These are phyloP conservation scores for Harringtonia aguacate DNA, from an alignment of 2,329 filamentous ascomycete species.

Conservation along the genomic window DNA sequence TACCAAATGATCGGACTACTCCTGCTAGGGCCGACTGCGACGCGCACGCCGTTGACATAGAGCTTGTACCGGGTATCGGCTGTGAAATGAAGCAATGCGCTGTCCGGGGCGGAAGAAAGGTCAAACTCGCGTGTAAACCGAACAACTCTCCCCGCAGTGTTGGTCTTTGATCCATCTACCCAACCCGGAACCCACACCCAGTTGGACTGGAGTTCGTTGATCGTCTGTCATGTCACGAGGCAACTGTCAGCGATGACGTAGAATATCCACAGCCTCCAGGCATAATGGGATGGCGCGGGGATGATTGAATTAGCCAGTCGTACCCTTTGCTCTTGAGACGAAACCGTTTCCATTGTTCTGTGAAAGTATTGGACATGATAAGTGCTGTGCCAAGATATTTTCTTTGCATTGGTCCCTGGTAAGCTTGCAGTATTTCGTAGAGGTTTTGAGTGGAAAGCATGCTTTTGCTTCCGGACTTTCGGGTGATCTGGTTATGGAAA, in stretches of 20 bases:
- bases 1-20: slow-evolving; percentile 23
- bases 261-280: background rate
- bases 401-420: too few relatives aligned
- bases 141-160: slow-evolving; percentile 23
- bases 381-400: too few relatives aligned
- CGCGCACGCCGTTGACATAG: slow-evolving; percentile 23
- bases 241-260: background rate
- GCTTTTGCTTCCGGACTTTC: too few relatives aligned
- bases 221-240: slow-evolving; percentile 12
- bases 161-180: slow-evolving; percentile 18
- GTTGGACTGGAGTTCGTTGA: slow-evolving; percentile 23
- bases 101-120: slow-evolving; percentile 10
- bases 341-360: too few relatives aligned
- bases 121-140: slow-evolving; percentile 18
- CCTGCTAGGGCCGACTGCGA: slow-evolving; percentile 25
- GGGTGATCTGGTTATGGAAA: too few relatives aligned
- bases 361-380: too few relatives aligned
- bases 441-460: too few relatives aligned
- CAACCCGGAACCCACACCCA: slow-evolving; percentile 27
- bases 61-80: slow-evolving; percentile 33
- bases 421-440: too few relatives aligned
- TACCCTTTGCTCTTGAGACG: too few relatives aligned
- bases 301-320: too few relatives aligned
- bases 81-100: slow-evolving; percentile 15
- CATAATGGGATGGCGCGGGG: background rate